A percentile compares a stretch with the other conserved stretches of the same genome.
Evolutionary conservation across 2,329 filamentous ascomycete species (phyloP).

Genomic region (Xylariaceae sp.): DNA sequence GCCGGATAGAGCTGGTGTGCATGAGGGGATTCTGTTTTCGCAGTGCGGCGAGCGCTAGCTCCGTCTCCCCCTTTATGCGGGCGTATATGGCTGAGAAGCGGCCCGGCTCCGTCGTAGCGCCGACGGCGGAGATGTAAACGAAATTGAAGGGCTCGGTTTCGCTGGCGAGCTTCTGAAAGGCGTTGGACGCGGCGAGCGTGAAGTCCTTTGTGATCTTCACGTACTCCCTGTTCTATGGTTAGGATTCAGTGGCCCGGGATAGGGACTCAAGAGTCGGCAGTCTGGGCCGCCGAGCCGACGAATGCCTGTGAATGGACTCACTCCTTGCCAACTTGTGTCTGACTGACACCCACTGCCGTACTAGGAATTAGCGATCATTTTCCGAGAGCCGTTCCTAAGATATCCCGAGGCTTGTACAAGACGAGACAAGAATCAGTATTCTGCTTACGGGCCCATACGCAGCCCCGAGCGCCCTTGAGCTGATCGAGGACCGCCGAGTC

Average conservation of each 20-base stretch:
- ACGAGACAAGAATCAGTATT: background rate
- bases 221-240: slow-evolving; percentile 48
- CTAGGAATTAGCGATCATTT: background rate
- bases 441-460: slow-evolving; percentile 60
- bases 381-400: background rate
- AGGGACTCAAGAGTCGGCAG: too few species aligned
- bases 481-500: slow-evolving; percentile 52
- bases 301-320: too few species aligned
- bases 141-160: slow-evolving; percentile 58
- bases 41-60: slow-evolving; percentile 55
- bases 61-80: slow-evolving; percentile 63
- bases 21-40: slow-evolving; percentile 43
- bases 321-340: slow-evolving; percentile 56
- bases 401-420: too few species aligned
- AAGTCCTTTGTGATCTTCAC: slow-evolving; percentile 65
- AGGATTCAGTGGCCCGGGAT: too few species aligned
- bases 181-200: slow-evolving; percentile 49
- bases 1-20: slow-evolving; percentile 54
- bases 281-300: too few species aligned
- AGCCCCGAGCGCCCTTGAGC: slow-evolving; percentile 61
- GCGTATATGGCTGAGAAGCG: slow-evolving; percentile 55
- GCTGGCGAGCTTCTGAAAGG: slow-evolving; percentile 36
- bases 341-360: slow-evolving; percentile 53
- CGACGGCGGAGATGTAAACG: slow-evolving; percentile 64
- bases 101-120: slow-evolving; percentile 55